phyloP scores from a whole-genome alignment of 139 green algal species.

The Closterium sp. region DNA sequence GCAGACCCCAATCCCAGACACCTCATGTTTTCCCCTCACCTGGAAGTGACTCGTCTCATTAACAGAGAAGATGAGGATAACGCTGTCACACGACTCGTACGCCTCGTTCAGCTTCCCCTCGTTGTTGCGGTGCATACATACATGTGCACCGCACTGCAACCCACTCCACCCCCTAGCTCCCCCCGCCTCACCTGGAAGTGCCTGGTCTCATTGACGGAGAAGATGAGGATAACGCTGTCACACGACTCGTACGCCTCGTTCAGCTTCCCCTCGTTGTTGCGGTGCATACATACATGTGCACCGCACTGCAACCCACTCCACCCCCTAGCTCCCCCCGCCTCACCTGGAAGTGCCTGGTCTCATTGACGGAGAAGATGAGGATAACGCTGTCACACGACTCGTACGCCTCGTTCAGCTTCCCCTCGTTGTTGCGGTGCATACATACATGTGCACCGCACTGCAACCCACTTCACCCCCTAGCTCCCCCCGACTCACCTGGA shows the following conservation, averaged over 20 bases:
- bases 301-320: no score
- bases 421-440: no score
- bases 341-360: slow-evolving; percentile 52
- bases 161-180: no score
- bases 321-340: no score
- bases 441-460: no score
- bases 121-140: slow-evolving; percentile 38
- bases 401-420: slow-evolving; percentile 43
- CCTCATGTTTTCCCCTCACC: neutral
- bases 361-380: slow-evolving; percentile 51
- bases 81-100: slow-evolving; percentile 37
- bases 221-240: slow-evolving; percentile 47
- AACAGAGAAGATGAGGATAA: slow-evolving; percentile 50
- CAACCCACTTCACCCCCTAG: no score
- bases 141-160: no score
- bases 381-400: slow-evolving; percentile 42
- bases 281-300: slow-evolving; percentile 9
- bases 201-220: slow-evolving; percentile 51
- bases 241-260: slow-evolving; percentile 46
- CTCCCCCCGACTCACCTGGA: no score
- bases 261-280: slow-evolving; percentile 43
- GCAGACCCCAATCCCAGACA: no score
- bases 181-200: slow-evolving; percentile 40
- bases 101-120: slow-evolving; percentile 38
- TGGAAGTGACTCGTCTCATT: slow-evolving; percentile 54